phyloP scores from a whole-genome alignment of 2,329 filamentous ascomycete species.

The Cytospora schulzeri region DNA sequence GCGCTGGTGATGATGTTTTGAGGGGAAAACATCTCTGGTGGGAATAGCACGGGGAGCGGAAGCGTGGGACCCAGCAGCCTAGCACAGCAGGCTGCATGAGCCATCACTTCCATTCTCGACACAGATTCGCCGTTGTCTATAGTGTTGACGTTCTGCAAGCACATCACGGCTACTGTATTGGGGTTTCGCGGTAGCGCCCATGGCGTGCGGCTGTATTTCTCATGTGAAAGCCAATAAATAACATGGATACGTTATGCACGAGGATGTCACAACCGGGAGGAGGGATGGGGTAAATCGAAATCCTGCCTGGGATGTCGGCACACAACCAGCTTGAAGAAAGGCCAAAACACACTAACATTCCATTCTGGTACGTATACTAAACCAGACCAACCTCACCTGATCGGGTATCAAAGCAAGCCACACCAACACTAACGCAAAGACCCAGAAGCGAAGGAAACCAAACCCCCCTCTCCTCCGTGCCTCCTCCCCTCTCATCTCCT shows the following conservation, averaged over 20 bases:
- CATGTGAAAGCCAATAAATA: not conserved
- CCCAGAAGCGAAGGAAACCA: not conserved
- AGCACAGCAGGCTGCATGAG: not conserved
- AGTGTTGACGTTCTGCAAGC: not conserved
- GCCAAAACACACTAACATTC: not conserved
- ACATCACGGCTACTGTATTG: not conserved
- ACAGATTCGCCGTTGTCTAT: not conserved
- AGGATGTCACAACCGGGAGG: not conserved
- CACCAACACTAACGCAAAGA: not conserved
- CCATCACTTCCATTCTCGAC: not conserved
- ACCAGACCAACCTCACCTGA: not conserved
- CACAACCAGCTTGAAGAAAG: not conserved
- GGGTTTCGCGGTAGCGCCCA: not conserved
- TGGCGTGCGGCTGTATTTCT: too few relatives aligned
- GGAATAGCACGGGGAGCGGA: too few relatives aligned
- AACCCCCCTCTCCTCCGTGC: too few relatives aligned
- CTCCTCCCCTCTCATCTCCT: too few relatives aligned
- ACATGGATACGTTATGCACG: not conserved
- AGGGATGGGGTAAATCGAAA: too few relatives aligned
- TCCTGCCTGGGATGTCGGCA: too few relatives aligned
- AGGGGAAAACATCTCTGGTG: too few relatives aligned
- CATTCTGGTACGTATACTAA: not conserved
- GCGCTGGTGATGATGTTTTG: not conserved
- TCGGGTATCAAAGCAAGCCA: slow-evolving; percentile 1
- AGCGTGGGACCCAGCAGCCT: too few relatives aligned